These are phyloP conservation scores for Hericium coralloides DNA, from an alignment of 768 basidiomycete genomes.

Conservation along the genomic window DNA sequence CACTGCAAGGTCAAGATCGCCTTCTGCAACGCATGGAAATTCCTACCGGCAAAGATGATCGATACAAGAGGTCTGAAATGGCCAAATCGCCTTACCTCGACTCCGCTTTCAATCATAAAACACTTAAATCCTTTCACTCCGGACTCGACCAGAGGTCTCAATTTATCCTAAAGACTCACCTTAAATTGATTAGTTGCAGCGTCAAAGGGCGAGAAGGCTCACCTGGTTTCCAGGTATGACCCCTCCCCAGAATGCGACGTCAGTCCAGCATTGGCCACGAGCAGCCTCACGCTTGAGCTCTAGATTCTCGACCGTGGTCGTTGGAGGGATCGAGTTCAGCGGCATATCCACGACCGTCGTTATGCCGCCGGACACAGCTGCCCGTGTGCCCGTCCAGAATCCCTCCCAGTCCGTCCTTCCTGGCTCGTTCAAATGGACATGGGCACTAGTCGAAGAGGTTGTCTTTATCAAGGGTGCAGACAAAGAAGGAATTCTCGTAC, in stretches of 20 bases:
- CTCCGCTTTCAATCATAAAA: conserved; percentile 92
- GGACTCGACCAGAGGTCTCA: conserved; percentile 63
- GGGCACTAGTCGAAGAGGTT: conserved; percentile 42
- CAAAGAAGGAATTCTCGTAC: conserved; percentile 24
- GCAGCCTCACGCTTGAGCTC: conserved; percentile 65
- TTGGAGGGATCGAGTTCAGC: conserved; percentile 93
- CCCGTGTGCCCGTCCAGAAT: conserved; percentile 83
- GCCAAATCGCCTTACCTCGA: conserved; percentile 49
- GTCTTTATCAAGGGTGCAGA: background rate
- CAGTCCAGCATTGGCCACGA: conserved; percentile 60
- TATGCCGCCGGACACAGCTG: conserved; percentile 90
- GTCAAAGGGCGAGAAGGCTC: conserved; percentile 1
- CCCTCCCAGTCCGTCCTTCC: conserved; percentile 94
- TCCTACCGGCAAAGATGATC: conserved; percentile 42
- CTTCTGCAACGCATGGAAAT: conserved; percentile 78
- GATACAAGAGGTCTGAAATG: background rate
- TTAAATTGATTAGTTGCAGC: background rate
- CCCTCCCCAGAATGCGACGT: conserved; percentile 93
- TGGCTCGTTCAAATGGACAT: conserved; percentile 92
- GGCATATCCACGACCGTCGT: conserved; percentile 98
- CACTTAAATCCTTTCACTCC: conserved; percentile 97
- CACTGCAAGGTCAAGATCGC: conserved; percentile 65
- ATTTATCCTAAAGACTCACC: conserved; percentile 41
- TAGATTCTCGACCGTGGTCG: conserved; percentile 76
- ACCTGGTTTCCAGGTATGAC: conserved; percentile 89